Base-by-base conservation (phyloP, 305 asterid species). In the Solanum hybrid region DNA sequence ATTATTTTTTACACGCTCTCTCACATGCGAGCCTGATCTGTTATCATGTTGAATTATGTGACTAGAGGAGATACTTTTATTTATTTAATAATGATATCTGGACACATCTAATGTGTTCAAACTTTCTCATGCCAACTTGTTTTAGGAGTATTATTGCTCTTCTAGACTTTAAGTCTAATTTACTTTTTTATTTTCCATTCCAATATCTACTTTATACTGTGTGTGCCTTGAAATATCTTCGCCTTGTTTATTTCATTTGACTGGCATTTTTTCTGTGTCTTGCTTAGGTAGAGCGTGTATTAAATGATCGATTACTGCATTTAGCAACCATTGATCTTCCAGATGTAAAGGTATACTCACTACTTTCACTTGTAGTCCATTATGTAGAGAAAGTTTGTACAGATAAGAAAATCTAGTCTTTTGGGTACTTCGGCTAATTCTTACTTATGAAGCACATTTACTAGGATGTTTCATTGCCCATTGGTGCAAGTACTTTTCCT, bases 291-390 rank as follows among this genome's bases (percentile, higher is more conserved):
- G 99, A 97, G 93, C 93, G 90, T 86, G 88, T 83, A 88, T 92
- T 97, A 92, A 94, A 92, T 94, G 99, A 95, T 90, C 95, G 91
- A 90, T 94, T 97, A 89, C 80, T 92, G 37, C 96, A 94, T 28
- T 95, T 97, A 89, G 95, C 98, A 69, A 94, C 91, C 92, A 95
- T 93, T 93, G 99, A 97, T 92, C 94, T 97, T 92, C 97, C 92
- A 89, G 97, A 97, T 91, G 97, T 97, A 89, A 97, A 97, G 98
- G 99, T 97, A 95, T 91, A 35, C 69, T 57, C 89, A 24, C 81
- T 78, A 86, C 73, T 80, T 34, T 87, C 71, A 46, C 42, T 87
- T 89, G 64, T 69, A 40, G 85, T 40, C 67, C 88, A 80, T 24
- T 20, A 34, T 88, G 71, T 83, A 37, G 31, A 57, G 88, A n/a